Evolutionary conservation across 2,329 filamentous ascomycete genomes (phyloP), one percentile per base, ranked within the genome.

Genomic region (Leptodontidium sp.): DNA sequence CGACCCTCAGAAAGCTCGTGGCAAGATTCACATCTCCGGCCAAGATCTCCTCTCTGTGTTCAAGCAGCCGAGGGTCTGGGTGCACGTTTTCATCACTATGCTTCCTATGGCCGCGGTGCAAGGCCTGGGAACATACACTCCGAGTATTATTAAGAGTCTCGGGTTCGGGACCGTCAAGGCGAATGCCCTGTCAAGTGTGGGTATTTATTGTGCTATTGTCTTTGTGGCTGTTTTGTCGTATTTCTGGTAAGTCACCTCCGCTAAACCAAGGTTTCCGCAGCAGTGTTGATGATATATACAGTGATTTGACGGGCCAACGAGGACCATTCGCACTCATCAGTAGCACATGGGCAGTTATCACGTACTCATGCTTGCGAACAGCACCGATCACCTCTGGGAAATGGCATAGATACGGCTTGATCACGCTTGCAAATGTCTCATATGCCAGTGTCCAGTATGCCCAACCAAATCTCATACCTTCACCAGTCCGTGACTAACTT

Each of bases 1-100:
- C 66, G 82, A 84, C 68, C 82, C 82, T 1, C 70, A 69, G 43
- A 83, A 83, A 71, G 75, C 77, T 0, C 70, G 70, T 0, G 77
- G 77, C 0, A 77, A 80, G 35, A 70, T 81, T 24, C 77, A 75
- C n/a, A 82, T 83, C 61, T 49, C 53, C 12, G 61, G 45, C 11
- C 29, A n/a, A 47, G 68, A 70, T 45, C 52, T 70, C 17, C 38
- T 57, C 4, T 24, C 64, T 17, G 55, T 61, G 1, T 29, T 70
- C 8, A 55, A 17, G 14, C 43, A 67, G 7, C 61, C 61, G 2
- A 61, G 66, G n/a, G 58, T 70, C 5, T 67, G 61, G 29, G 61
- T 73, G 43, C 77, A 78, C 66, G 68, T 76, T 32, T 40, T 77
- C 26, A 75, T 78, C 47, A 75, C 75, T 7, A 61, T 76, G 11